Percentiles rank a stretch among this genome's conserved stretches.
Conservation (phyloP, 768 basidiomycete genomes). For the Sutorius australiensis region DNA sequence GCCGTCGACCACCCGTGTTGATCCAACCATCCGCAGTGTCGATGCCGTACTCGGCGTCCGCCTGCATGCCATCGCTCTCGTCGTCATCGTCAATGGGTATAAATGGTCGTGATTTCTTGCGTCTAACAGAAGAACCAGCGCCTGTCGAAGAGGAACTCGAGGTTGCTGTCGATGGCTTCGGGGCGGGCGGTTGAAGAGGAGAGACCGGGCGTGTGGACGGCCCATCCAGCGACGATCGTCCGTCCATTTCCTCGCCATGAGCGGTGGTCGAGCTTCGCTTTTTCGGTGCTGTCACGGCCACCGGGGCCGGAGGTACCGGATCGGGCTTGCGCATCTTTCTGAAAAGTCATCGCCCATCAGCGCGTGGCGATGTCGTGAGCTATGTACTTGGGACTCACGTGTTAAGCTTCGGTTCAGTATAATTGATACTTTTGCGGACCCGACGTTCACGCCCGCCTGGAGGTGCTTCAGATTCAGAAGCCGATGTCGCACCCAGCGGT, state of each 20-base stretch:
- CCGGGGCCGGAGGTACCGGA: conserved; percentile 37
- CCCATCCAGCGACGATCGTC: conserved; percentile 38
- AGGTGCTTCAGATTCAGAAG: conserved; percentile 31
- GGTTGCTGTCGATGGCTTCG: conserved; percentile 36
- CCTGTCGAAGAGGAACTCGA: conserved; percentile 31
- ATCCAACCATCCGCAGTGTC: conserved; percentile 43
- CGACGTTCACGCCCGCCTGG: conserved; percentile 47
- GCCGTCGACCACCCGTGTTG: conserved; percentile 55
- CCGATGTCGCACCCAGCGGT: conserved; percentile 34
- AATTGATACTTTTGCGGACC: conserved; percentile 76
- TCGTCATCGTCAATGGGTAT: conserved; percentile 45
- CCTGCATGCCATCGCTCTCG: conserved; percentile 68
- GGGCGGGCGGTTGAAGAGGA: conserved; percentile 30
- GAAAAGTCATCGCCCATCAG: conserved; percentile 9
- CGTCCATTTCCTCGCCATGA: conserved; percentile 37
- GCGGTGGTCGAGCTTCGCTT: conserved; percentile 41
- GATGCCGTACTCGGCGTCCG: conserved; percentile 60
- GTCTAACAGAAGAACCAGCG: conserved; percentile 34
- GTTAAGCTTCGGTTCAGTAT: conserved; percentile 84
- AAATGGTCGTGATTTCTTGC: conserved; percentile 53
- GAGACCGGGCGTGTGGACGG: conserved; percentile 33
- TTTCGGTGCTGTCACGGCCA: conserved; percentile 32
- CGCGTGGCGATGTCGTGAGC: not conserved
- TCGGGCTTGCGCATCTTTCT: conserved; percentile 92
- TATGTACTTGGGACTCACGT: conserved; percentile 49